Evolutionary conservation across 2,329 filamentous ascomycete species (phyloP), one percentile per base, ranked within the genome.

Genomic region (Emmonsiellopsis sp.): DNA sequence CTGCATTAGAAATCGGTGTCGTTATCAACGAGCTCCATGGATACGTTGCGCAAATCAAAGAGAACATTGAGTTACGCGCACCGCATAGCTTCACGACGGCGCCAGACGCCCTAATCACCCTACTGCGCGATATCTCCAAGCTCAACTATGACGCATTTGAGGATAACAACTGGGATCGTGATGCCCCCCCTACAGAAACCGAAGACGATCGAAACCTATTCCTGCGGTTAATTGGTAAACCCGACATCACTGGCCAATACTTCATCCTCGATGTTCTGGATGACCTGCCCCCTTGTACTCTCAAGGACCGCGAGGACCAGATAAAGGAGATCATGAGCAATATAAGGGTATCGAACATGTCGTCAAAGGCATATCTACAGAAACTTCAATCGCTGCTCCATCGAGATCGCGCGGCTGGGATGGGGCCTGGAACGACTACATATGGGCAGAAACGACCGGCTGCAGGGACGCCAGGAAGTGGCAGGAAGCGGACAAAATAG

Each of bases 331-430:
- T 70, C 10, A 63, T 68, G 13, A 60, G 59, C 57, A 74, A 75
- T 58, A 71, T 79, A 47, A 68, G 76, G 74, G 75, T 59, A 71
- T 78, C 49, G 69, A 77, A 58, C 65, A 71, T 42, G 71, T 74
- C 52, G 63, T 65, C 21, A 13, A 64, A 61, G 49, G 58, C 58
- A 7, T 73, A 68, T 49, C 60, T 71, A 33, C 55, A 67, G 33
- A 66, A 64, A 37, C 58, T 73, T 11, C 61, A 58, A 36, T 54
- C 57, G 2, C 47, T 73, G 44, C 62, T 70, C 33, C 63, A 67
- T 27, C 27, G 37, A 13, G 55, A 53, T 10, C 31, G 11, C 14
- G 21, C 34, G 14, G 52, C 34, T 43, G 50, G 50, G 45, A 49
- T 32, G 27, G 50, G 21, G 34, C 53, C 60, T 11, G 63, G 63